Evolutionary conservation across 129 eudicot species (phyloP).

Genomic region (Ambrosia trifida): DNA sequence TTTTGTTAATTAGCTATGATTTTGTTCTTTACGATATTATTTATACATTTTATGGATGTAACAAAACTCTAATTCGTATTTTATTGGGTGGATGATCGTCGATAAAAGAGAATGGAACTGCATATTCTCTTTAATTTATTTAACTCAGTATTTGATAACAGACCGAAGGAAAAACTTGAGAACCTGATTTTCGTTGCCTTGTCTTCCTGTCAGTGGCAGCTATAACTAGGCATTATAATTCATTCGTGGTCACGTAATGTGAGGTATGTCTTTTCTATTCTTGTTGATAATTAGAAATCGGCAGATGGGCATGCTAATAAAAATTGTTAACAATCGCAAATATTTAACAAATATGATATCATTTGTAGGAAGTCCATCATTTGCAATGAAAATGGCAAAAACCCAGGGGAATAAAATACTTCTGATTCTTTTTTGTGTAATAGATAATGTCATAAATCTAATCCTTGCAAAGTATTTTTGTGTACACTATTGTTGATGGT

Average conservation of each 20-base stretch:
- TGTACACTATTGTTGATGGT: slow-evolving; percentile 17
- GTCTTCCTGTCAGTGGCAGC: slow-evolving; percentile 94
- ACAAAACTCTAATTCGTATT: too few species aligned
- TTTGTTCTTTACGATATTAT: too few species aligned
- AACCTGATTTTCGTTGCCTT: slow-evolving; percentile 88
- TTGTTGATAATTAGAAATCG: too few species aligned
- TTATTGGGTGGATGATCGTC: too few species aligned
- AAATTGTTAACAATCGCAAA: slow-evolving; percentile 4
- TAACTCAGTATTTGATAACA: slow-evolving; percentile 30
- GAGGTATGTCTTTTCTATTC: too few species aligned
- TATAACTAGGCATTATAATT: slow-evolving; percentile 94
- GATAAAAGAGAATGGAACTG: too few species aligned
- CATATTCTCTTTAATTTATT: not conserved
- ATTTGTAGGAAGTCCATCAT: slow-evolving; percentile 10
- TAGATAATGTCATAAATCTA: slow-evolving; percentile 16
- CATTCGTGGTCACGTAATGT: slow-evolving; percentile 82
- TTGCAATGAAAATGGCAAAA: slow-evolving; percentile 19
- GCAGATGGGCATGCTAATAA: slow-evolving; percentile 39
- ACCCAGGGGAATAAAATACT: not conserved
- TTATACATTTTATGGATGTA: too few species aligned
- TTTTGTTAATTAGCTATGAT: too few species aligned
- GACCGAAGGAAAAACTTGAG: slow-evolving; percentile 97
- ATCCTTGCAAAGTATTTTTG: slow-evolving; percentile 16
- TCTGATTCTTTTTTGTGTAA: too few species aligned
- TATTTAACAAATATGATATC: slow-evolving; percentile 20